These are phyloP conservation scores for Plasmodium coatneyi DNA, from an alignment of 169 alveolate species.

Conservation along the genomic window DNA sequence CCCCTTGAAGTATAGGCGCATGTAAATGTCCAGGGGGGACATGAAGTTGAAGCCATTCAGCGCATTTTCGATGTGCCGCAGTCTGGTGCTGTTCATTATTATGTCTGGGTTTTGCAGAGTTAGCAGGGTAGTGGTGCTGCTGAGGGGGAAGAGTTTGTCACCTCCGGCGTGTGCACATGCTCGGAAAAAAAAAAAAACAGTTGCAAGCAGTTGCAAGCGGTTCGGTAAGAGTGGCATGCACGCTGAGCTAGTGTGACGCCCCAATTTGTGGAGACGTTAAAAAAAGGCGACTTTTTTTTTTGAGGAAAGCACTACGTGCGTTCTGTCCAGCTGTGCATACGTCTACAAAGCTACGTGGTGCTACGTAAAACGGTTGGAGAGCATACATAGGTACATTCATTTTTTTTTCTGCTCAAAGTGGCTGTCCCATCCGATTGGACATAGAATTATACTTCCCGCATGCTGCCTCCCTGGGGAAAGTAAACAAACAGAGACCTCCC, in stretches of 20 bases:
- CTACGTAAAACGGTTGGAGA: background rate
- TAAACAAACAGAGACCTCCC: background rate
- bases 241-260: background rate
- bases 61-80: slow-evolving; percentile 77
- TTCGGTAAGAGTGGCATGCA: background rate
- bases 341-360: background rate
- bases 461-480: background rate
- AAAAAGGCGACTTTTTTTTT: background rate
- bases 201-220: background rate
- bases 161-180: background rate
- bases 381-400: background rate
- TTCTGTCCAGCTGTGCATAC: background rate
- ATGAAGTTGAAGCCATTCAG: slow-evolving; percentile 57
- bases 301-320: background rate
- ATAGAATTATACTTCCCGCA: background rate
- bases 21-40: slow-evolving; percentile 74
- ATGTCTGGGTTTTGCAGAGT: background rate
- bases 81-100: slow-evolving; percentile 71
- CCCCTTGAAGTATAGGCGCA: slow-evolving; percentile 74
- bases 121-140: background rate
- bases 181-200: background rate
- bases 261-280: background rate
- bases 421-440: background rate
- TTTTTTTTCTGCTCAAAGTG: slow-evolving; percentile 1
- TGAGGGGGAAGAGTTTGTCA: background rate